phyloP scores from a whole-genome alignment of 139 green algal genomes.

The Chlorella ohadii region DNA sequence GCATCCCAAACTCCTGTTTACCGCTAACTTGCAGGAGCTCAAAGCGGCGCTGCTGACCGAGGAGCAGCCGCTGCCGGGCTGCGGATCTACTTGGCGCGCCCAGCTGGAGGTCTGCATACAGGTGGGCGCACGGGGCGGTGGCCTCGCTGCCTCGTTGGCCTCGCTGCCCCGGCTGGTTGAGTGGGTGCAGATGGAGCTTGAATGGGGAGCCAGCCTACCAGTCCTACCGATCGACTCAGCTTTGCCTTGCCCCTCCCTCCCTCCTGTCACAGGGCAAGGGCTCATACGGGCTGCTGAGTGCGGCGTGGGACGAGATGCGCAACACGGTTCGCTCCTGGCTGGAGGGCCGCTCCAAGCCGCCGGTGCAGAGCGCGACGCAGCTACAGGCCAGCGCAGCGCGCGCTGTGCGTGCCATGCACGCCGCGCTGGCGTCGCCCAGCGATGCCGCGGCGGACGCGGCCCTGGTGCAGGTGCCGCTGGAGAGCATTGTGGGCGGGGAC shows the following conservation, averaged over 20 bases:
- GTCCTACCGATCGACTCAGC: no score
- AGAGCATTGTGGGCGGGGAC: conserved; percentile 57
- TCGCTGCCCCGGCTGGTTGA: no score
- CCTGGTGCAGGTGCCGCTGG: conserved; percentile 56
- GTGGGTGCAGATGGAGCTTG: no score
- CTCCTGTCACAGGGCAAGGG: conserved; percentile 19
- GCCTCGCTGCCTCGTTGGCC: no score
- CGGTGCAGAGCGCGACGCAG: neutral
- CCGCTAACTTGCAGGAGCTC: conserved; percentile 46
- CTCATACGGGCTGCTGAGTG: conserved; percentile 29
- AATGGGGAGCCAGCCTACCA: no score
- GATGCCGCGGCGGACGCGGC: neutral
- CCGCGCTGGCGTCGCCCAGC: neutral
- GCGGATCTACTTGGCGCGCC: conserved; percentile 39
- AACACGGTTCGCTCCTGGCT: conserved; percentile 41
- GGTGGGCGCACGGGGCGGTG: no score
- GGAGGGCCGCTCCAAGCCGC: conserved; percentile 16
- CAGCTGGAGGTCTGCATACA: conserved; percentile 49
- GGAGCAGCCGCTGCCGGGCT: conserved; percentile 29
- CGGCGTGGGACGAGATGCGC: conserved; percentile 57
- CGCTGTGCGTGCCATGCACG: conserved; percentile 41
- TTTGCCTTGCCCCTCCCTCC: no score
- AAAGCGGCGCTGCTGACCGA: conserved; percentile 43
- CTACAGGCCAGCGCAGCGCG: conserved; percentile 10
- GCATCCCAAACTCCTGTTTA: no score